Evolutionary conservation across 2,329 filamentous ascomycete genomes (phyloP).

Genomic region (Blastomyces percursus): DNA sequence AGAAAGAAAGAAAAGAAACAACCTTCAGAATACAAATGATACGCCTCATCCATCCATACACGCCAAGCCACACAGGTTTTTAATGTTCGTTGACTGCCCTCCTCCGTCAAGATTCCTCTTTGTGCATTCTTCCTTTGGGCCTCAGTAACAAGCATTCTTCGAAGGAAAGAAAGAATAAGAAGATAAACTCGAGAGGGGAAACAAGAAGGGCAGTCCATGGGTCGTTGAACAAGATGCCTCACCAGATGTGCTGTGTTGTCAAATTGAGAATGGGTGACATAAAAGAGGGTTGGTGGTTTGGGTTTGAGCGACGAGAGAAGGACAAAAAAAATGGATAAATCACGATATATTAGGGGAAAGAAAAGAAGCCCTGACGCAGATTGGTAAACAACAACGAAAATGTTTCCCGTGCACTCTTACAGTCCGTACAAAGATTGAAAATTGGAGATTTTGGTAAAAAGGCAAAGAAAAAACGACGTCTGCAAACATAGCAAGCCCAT

Average conservation of each 20-base stretch:
- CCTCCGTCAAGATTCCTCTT: background rate
- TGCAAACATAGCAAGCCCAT: background rate
- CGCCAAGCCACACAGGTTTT: background rate
- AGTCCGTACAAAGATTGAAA: too few relatives aligned
- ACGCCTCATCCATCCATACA: background rate
- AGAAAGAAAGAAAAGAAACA: too few relatives aligned
- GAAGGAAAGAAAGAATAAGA: background rate
- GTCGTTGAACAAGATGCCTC: too few relatives aligned
- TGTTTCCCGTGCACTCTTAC: background rate
- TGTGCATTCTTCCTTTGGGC: too few relatives aligned
- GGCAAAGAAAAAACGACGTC: background rate
- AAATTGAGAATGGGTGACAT: background rate
- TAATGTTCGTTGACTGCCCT: background rate
- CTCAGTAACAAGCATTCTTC: background rate
- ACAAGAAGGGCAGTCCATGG: too few relatives aligned
- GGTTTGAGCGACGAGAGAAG: background rate
- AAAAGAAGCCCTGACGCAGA: background rate
- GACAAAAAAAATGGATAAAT: background rate
- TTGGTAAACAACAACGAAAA: background rate
- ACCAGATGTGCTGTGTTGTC: background rate
- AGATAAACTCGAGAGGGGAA: too few relatives aligned
- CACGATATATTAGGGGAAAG: background rate
- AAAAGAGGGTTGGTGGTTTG: background rate
- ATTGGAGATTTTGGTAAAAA: background rate
- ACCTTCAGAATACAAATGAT: background rate